Evolutionary conservation across 2,329 filamentous ascomycete genomes (phyloP).

Genomic region (Fusarium cicatricum): DNA sequence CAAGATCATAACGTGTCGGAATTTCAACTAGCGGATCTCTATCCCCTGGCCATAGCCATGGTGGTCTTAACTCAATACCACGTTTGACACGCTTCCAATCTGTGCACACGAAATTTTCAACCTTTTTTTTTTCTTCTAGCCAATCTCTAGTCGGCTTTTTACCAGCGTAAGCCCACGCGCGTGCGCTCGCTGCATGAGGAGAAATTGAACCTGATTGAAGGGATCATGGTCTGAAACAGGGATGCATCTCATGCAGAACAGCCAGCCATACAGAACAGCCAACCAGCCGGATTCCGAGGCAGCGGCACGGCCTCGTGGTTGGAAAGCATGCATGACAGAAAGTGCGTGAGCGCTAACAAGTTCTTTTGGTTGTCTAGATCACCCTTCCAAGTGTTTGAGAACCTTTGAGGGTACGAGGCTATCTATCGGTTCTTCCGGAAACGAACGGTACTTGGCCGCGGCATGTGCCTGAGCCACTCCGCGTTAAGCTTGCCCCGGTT

Average conservation of each 20-base stretch:
- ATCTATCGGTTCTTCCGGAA: constrained; percentile 26
- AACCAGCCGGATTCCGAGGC: constrained; percentile 15
- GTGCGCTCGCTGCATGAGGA: no score
- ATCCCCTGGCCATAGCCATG: constrained; percentile 5
- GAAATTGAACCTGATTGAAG: constrained; percentile 28
- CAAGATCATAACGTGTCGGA: constrained; percentile 31
- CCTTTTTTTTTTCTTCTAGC: neutral
- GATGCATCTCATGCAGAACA: constrained; percentile 7
- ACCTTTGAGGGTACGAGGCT: constrained; percentile 12
- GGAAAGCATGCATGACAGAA: constrained; percentile 22
- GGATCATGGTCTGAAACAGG: constrained; percentile 33
- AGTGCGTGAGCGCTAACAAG: constrained; percentile 28
- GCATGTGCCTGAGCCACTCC: constrained; percentile 18
- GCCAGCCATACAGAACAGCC: no score
- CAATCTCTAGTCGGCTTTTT: neutral
- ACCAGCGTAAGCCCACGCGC: no score
- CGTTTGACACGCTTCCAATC: neutral
- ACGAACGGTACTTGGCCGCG: constrained; percentile 8
- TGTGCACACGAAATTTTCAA: neutral
- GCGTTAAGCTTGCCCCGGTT: constrained; percentile 11
- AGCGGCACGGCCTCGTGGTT: constrained; percentile 13
- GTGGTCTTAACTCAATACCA: constrained; percentile 1
- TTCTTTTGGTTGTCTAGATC: constrained; percentile 16
- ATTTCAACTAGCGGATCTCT: constrained; percentile 9
- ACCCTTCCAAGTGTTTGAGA: constrained; percentile 30